Evolutionary conservation across 257 asterid genomes (phyloP).

Genomic region (Eustoma russellianum): DNA sequence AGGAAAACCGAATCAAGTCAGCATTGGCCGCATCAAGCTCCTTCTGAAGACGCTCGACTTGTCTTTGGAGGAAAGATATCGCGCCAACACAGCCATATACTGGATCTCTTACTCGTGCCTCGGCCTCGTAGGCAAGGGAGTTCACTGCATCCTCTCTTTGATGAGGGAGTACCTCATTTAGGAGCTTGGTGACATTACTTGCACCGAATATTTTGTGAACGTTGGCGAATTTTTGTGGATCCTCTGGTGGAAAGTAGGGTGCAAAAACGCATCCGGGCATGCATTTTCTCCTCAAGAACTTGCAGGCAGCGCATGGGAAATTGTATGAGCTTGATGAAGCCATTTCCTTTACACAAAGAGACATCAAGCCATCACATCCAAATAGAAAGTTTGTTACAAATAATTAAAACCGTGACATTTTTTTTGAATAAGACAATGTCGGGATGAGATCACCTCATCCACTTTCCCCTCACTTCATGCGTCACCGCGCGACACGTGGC

Average conservation of each 20-base stretch:
- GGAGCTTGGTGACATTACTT: constrained; percentile 36
- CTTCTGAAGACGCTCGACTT: constrained; percentile 31
- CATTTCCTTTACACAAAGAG: constrained; percentile 18
- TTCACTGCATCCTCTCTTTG: constrained; percentile 44
- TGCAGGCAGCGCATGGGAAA: constrained; percentile 56
- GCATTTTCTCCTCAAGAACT: constrained; percentile 41
- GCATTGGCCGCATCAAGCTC: constrained; percentile 34
- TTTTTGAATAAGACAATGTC: too few species aligned
- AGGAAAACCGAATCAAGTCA: constrained; percentile 26
- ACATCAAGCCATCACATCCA: constrained; percentile 3
- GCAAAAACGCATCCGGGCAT: constrained; percentile 31
- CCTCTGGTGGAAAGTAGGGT: constrained; percentile 42
- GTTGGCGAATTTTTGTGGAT: constrained; percentile 38
- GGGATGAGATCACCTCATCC: not conserved
- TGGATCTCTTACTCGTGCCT: constrained; percentile 37
- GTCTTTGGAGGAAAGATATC: constrained; percentile 34
- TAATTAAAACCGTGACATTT: too few species aligned
- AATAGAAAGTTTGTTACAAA: too few species aligned
- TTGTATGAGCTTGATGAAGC: constrained; percentile 40
- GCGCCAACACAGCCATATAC: constrained; percentile 47
- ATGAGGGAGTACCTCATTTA: constrained; percentile 33
- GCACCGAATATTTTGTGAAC: constrained; percentile 47
- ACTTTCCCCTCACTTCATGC: not conserved
- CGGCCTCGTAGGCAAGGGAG: constrained; percentile 45
- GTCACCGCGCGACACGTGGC: too few species aligned